A percentile compares a stretch with the other conserved stretches of the same genome.
Evolutionary conservation across 495 filamentous ascomycete species (phyloP).

Genomic region (Corynascus novoguineensis): DNA sequence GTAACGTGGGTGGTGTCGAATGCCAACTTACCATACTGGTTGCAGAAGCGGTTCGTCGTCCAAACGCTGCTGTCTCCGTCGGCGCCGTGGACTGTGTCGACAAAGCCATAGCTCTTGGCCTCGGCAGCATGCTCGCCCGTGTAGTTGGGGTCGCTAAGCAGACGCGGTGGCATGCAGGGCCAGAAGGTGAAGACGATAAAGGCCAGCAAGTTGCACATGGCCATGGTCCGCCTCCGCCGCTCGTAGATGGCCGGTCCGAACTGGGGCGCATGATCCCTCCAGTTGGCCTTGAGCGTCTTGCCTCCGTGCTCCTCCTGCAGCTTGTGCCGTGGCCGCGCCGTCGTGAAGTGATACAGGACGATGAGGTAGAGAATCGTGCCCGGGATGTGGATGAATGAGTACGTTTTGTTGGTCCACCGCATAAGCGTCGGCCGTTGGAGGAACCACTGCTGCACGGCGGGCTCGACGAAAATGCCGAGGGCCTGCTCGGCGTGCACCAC

Average conservation of each 20-base stretch:
- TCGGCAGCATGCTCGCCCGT: slow-evolving; percentile 23
- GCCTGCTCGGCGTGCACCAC: slow-evolving; percentile 53
- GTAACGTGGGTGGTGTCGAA: not conserved
- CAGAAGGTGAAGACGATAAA: slow-evolving; percentile 73
- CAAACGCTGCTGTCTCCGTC: slow-evolving; percentile 55
- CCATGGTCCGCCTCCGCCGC: slow-evolving; percentile 55
- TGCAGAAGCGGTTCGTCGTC: slow-evolving; percentile 67
- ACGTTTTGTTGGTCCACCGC: slow-evolving; percentile 54
- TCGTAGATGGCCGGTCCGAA: slow-evolving; percentile 28
- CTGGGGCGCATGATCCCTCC: slow-evolving; percentile 42
- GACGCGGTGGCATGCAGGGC: slow-evolving; percentile 75
- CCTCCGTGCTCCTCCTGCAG: slow-evolving; percentile 32
- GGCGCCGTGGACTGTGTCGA: slow-evolving; percentile 67
- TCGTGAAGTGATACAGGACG: slow-evolving; percentile 63
- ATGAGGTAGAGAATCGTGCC: slow-evolving; percentile 66
- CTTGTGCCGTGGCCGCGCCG: slow-evolving; percentile 39
- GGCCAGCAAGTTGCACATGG: slow-evolving; percentile 68
- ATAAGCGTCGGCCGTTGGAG: slow-evolving; percentile 31
- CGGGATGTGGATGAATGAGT: slow-evolving; percentile 79
- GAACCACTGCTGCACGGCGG: slow-evolving; percentile 54
- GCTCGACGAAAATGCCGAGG: slow-evolving; percentile 59
- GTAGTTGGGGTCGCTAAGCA: slow-evolving; percentile 51
- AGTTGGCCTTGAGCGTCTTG: slow-evolving; percentile 32
- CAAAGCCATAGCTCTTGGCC: slow-evolving; percentile 54
- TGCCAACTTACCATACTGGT: slow-evolving; percentile 32